phyloP scores from a whole-genome alignment of 345 rosid species.

The Gossypium raimondii region DNA sequence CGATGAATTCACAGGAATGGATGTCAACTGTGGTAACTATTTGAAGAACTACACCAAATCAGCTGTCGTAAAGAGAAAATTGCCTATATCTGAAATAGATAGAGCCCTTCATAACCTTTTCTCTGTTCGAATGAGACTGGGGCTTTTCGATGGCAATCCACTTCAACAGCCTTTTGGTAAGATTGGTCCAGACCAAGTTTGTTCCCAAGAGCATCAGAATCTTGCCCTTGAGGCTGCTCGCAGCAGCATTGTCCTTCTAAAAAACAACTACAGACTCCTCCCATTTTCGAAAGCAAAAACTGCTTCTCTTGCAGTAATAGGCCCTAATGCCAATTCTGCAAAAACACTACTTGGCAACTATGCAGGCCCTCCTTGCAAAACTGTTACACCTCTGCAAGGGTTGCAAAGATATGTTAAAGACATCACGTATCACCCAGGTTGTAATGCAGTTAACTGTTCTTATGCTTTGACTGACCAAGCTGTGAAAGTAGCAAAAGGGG shows the following conservation, averaged over 20 bases:
- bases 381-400: slow-evolving; percentile 51
- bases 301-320: slow-evolving; percentile 61
- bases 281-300: slow-evolving; percentile 47
- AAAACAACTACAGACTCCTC: slow-evolving; percentile 49
- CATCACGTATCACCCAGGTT: slow-evolving; percentile 50
- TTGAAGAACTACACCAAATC: slow-evolving; percentile 52
- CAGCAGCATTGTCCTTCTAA: slow-evolving; percentile 77
- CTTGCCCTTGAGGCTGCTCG: slow-evolving; percentile 87
- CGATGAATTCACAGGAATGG: slow-evolving; percentile 58
- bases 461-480: slow-evolving; percentile 46
- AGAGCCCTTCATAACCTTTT: slow-evolving; percentile 78
- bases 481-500: slow-evolving; percentile 45
- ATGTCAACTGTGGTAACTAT: slow-evolving; percentile 76
- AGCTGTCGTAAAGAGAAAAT: slow-evolving; percentile 55
- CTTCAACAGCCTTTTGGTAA: slow-evolving; percentile 47
- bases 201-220: slow-evolving; percentile 59
- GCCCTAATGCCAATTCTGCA: slow-evolving; percentile 69
- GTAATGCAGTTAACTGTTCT: slow-evolving; percentile 57
- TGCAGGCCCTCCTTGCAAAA: slow-evolving; percentile 72
- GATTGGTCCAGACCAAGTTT: slow-evolving; percentile 53
- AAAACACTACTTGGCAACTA: slow-evolving; percentile 72
- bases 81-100: slow-evolving; percentile 51
- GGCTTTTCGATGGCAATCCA: slow-evolving; percentile 79
- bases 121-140: slow-evolving; percentile 75
- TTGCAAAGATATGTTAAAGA: slow-evolving; percentile 45